Percentiles rank a stretch among this genome's conserved stretches.
phyloP scores from a whole-genome alignment of 1,284 basidiomycete genomes.

The Wallemia ichthyophaga region DNA sequence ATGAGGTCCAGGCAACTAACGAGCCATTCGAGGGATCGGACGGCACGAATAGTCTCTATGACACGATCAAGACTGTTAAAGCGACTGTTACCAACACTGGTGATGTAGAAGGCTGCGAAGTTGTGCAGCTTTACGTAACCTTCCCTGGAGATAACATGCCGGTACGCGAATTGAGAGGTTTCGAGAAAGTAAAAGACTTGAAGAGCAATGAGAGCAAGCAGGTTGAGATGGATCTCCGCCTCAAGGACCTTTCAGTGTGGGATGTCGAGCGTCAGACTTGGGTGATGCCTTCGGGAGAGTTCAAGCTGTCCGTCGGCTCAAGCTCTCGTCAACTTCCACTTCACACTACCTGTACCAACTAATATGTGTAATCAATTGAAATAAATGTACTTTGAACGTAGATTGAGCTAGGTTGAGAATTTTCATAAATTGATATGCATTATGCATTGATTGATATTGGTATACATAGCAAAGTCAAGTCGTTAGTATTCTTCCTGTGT shows the following conservation, averaged over 20 bases:
- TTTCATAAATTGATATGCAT: no score
- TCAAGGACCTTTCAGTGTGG: conserved; percentile 14
- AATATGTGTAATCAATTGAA: no score
- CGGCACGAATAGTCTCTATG: neutral
- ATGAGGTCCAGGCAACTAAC: neutral
- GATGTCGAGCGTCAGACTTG: conserved; percentile 15
- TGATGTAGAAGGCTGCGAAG: conserved; percentile 15
- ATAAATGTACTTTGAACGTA: no score
- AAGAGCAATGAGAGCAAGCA: conserved; percentile 11
- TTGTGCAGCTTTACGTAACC: conserved; percentile 19
- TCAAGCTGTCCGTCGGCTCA: conserved; percentile 13
- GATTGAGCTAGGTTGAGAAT: no score
- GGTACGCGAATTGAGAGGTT: conserved; percentile 15
- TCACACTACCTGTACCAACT: neutral
- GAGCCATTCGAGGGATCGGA: conserved; percentile 1
- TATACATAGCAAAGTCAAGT: no score
- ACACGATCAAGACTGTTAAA: conserved; percentile 9
- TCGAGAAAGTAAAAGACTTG: conserved; percentile 13
- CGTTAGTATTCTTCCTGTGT: neutral
- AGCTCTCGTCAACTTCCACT: conserved; percentile 14
- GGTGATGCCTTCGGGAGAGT: conserved; percentile 13
- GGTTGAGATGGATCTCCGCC: conserved; percentile 13
- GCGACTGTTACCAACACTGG: conserved; percentile 19
- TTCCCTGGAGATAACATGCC: conserved; percentile 14
- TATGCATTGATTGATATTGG: neutral